A percentile compares a stretch with the other conserved stretches of the same genome.
Evolutionary conservation across 192 early-diverging fungal genomes (phyloP).

Genomic region (Allomyces macrogynus): DNA sequence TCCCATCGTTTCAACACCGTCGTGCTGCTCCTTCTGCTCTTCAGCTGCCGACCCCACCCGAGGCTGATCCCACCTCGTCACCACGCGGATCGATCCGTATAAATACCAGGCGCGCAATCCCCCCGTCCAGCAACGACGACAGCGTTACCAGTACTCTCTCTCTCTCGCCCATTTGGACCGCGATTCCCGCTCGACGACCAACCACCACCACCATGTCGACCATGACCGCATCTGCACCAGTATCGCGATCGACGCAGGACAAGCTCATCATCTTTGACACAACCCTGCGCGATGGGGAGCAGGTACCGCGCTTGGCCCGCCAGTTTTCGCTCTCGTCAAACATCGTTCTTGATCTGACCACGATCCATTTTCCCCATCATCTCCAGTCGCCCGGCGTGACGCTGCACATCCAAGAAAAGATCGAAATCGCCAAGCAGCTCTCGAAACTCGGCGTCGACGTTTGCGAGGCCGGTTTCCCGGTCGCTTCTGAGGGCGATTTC

Average conservation of each 20-base stretch:
- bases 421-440: slow-evolving; percentile 82
- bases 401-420: slow-evolving; percentile 75
- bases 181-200: too few relatives aligned
- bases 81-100: too few relatives aligned
- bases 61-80: too few relatives aligned
- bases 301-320: slow-evolving; percentile 21
- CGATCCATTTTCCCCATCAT: not conserved
- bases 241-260: slow-evolving; percentile 14
- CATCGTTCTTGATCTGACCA: not conserved
- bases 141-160: too few relatives aligned
- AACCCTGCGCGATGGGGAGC: slow-evolving; percentile 90
- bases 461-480: slow-evolving; percentile 88
- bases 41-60: too few relatives aligned
- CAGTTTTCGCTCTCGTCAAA: not conserved
- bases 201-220: too few relatives aligned
- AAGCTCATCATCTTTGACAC: slow-evolving; percentile 92
- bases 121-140: too few relatives aligned
- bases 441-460: slow-evolving; percentile 88
- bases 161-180: too few relatives aligned
- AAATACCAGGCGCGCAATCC: too few relatives aligned
- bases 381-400: slow-evolving; percentile 85
- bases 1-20: too few relatives aligned
- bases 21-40: too few relatives aligned
- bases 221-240: too few relatives aligned
- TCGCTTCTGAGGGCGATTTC: slow-evolving; percentile 86